Percentiles rank a stretch among this genome's conserved stretches.
These are phyloP conservation scores for Pseudogymnoascus sp. DNA, from an alignment of 2,329 filamentous ascomycete genomes.

Conservation along the genomic window DNA sequence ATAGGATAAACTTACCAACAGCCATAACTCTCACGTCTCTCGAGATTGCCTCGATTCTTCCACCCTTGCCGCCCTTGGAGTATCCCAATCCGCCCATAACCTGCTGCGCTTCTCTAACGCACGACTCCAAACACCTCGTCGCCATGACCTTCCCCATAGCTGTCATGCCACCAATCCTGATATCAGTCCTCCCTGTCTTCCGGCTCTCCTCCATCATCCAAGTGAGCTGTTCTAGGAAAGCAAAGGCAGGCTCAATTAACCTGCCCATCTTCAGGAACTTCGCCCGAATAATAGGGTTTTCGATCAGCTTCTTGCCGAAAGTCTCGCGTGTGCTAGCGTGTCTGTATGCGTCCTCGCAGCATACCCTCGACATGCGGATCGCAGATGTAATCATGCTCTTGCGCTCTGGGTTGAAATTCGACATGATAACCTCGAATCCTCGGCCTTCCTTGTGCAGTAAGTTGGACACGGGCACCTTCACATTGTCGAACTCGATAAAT, in stretches of 20 bases:
- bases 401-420: constrained; percentile 52
- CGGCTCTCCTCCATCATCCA: constrained; percentile 28
- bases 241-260: constrained; percentile 53
- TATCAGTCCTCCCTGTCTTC: constrained; percentile 18
- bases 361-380: constrained; percentile 50
- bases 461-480: constrained; percentile 45
- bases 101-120: constrained; percentile 47
- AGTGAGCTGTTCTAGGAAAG: constrained; percentile 54
- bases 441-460: constrained; percentile 46
- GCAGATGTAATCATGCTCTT: constrained; percentile 49
- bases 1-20: constrained; percentile 23
- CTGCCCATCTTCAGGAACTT: constrained; percentile 54
- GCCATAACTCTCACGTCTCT: constrained; percentile 43
- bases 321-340: constrained; percentile 48
- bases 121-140: constrained; percentile 45
- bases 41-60: constrained; percentile 44
- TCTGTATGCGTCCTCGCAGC: constrained; percentile 43
- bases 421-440: constrained; percentile 53
- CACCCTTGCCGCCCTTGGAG: constrained; percentile 41
- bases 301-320: constrained; percentile 50
- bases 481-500: constrained; percentile 49
- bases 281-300: constrained; percentile 50
- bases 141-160: constrained; percentile 45
- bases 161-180: constrained; percentile 44
- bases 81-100: constrained; percentile 47